Evolutionary conservation across 2,329 filamentous ascomycete genomes (phyloP).

Genomic region (Myriosclerotinia curreyana): DNA sequence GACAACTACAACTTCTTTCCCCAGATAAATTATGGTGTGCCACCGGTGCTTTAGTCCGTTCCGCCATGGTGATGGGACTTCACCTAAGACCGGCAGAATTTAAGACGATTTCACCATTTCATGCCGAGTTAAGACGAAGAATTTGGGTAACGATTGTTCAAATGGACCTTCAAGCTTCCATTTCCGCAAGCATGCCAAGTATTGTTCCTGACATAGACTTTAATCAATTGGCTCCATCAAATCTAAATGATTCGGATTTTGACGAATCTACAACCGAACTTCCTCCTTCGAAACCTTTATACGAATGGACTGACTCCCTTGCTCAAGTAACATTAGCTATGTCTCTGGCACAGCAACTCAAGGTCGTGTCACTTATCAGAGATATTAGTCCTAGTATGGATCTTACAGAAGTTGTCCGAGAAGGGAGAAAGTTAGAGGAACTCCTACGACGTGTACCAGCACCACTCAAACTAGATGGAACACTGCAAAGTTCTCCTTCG

Average conservation of each 20-base stretch:
- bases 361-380: conserved; percentile 18
- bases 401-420: conserved; percentile 2
- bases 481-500: conserved; percentile 6
- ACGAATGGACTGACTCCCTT: conserved; percentile 24
- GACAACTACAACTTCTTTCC: conserved; percentile 17
- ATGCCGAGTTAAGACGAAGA: conserved; percentile 52
- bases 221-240: conserved; percentile 50
- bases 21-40: conserved; percentile 24
- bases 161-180: conserved; percentile 49
- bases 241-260: conserved; percentile 36
- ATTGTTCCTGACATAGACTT: conserved; percentile 48
- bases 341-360: conserved; percentile 21
- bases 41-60: conserved; percentile 49
- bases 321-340: conserved; percentile 22
- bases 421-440: conserved; percentile 21
- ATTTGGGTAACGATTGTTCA: conserved; percentile 56
- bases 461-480: conserved; percentile 7
- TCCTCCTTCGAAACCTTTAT: conserved; percentile 22
- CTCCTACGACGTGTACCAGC: conserved; percentile 1
- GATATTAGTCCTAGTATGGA: conserved; percentile 9
- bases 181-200: conserved; percentile 51
- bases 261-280: conserved; percentile 22
- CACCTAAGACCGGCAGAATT: conserved; percentile 54
- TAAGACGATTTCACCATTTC: conserved; percentile 46
- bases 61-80: conserved; percentile 55